phyloP scores from a whole-genome alignment of 495 filamentous ascomycete genomes.

The Penicillium samsonianum region DNA sequence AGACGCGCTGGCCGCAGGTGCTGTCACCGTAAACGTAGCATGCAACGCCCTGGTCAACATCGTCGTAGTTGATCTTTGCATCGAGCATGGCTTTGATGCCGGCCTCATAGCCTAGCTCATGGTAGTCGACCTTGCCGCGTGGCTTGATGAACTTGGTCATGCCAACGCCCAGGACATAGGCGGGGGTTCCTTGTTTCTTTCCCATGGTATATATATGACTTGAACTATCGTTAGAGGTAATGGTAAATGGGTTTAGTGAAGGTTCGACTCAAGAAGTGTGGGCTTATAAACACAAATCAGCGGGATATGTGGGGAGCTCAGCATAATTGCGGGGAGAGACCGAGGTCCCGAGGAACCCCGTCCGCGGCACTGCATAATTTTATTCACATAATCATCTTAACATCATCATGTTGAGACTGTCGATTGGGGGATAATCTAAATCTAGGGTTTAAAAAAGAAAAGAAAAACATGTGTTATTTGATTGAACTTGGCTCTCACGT shows the following conservation, averaged over 20 bases:
- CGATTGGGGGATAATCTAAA: neutral
- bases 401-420: conserved; percentile 1
- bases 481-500: neutral
- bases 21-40: conserved; percentile 98
- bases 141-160: conserved; percentile 99
- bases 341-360: conserved; percentile 33
- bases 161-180: conserved; percentile 94
- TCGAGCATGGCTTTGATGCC: conserved; percentile 95
- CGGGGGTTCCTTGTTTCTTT: conserved; percentile 52
- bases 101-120: conserved; percentile 87
- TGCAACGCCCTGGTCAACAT: conserved; percentile 92
- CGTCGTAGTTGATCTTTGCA: conserved; percentile 93
- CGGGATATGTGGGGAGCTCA: conserved; percentile 10
- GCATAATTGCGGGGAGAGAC: conserved; percentile 27
- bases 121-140: conserved; percentile 69
- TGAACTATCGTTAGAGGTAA: neutral
- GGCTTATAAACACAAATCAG: conserved; percentile 5
- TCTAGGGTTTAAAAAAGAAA: neutral
- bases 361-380: conserved; percentile 7
- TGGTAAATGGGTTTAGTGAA: neutral
- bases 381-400: neutral
- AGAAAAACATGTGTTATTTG: neutral
- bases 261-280: neutral
- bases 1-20: conserved; percentile 93
- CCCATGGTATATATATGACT: conserved; percentile 40